A percentile compares a stretch with the other conserved stretches of the same genome.
Evolutionary conservation across 2,329 filamentous ascomycete species (phyloP).

Genomic region (Diaporthe sp.): DNA sequence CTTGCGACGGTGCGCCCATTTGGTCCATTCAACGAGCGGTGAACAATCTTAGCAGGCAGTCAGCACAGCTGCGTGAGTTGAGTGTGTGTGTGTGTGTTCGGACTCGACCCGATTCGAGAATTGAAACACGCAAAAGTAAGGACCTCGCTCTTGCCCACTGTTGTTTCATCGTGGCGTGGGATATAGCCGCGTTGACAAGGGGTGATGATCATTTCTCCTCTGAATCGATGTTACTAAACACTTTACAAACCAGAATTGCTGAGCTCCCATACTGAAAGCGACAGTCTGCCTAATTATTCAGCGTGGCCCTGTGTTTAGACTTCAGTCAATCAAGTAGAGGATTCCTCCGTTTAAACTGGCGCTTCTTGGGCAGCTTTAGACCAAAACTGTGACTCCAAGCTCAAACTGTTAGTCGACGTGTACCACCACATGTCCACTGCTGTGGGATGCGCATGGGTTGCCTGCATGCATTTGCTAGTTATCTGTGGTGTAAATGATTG

Average conservation of each 20-base stretch:
- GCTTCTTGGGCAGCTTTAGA: neutral
- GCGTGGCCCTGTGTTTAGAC: neutral
- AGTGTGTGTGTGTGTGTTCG: neutral
- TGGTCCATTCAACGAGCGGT: neutral
- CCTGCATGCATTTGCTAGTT: conserved; percentile 1
- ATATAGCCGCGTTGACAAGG: neutral
- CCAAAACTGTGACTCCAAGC: neutral
- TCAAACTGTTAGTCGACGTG: neutral
- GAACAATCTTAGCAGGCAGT: conserved; percentile 1
- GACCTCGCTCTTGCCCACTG: neutral
- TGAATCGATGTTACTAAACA: neutral
- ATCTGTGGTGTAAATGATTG: conserved; percentile 18
- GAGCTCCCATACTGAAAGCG: neutral
- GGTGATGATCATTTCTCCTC: neutral
- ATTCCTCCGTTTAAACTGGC: neutral
- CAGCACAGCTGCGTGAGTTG: neutral
- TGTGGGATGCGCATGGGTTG: neutral
- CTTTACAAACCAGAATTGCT: neutral
- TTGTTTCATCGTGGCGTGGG: conserved; percentile 13
- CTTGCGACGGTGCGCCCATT: neutral
- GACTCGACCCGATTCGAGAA: conserved; percentile 1
- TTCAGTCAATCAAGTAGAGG: neutral
- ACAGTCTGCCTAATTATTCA: neutral
- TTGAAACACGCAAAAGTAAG: neutral
- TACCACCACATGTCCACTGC: neutral